Base-by-base conservation (phyloP, 2,329 filamentous ascomycete species). In the Drechslerella coelobrocha region DNA sequence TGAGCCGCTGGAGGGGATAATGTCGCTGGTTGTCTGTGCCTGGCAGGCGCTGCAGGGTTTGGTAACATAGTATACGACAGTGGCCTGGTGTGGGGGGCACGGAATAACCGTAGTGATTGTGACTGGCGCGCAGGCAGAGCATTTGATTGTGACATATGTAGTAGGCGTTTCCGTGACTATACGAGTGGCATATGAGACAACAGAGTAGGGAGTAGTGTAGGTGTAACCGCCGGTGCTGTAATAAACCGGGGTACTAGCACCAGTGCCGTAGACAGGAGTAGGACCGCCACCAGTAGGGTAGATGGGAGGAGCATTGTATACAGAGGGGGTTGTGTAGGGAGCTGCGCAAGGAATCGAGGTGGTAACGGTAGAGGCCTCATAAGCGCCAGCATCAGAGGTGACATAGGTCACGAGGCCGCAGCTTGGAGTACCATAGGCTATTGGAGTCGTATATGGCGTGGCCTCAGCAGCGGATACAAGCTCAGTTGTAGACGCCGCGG, bases 141-240 rank as follows among this genome's bases (percentile, higher is more conserved):
- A 54, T n/a, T 10, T 17, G 12, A 23, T 54, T 2, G 51, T 54
- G 51, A 54, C 51, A 47, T 60, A 26, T 26, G 39, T 17, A 5
- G 41, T 45, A 21, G 41, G 41, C 9, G 41, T 45, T 19, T 45
- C 41, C 14, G 41, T 45, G 19, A 45, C 19, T 7, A 39, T n/a
- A 14, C 12, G 17, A 45, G 19, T 19, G 19, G 14, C n/a, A 21
- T 45, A 45, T 5, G 41, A 4, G 10, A 23, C 41, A 21, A 5
- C 5, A 14, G 37, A 5, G n/a, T 12, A 17, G n/a, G 37, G 9
- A 14, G 9, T 12, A 12, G 6, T 7, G 29, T 34, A 34, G 29
- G 29, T 34, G 41, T n/a, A n/a, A n/a, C n/a, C n/a, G n/a, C n/a
- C n/a, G n/a, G n/a, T n/a, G n/a, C n/a, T n/a, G n/a, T n/a, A n/a